A percentile compares a stretch with the other conserved stretches of the same genome.
These are phyloP conservation scores for Berkeleyomyces basicola DNA, from an alignment of 2,329 filamentous ascomycete species.

Conservation along the genomic window DNA sequence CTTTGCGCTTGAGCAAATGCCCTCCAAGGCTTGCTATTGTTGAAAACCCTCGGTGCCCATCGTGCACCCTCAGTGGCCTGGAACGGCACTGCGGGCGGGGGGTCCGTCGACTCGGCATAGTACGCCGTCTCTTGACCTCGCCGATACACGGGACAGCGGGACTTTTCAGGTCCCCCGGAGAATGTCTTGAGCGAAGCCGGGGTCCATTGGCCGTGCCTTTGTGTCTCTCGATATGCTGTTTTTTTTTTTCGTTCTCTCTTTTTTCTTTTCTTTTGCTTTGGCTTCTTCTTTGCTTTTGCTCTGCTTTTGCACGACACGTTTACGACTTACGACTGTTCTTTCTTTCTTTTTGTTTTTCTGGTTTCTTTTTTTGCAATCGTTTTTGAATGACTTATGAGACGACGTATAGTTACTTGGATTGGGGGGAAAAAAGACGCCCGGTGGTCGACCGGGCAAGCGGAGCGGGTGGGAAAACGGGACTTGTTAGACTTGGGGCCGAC, in stretches of 20 bases:
- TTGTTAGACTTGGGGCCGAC: neutral
- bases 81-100: neutral
- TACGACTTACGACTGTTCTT: constrained; percentile 1
- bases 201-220: neutral
- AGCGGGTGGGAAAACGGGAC: neutral
- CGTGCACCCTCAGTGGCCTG: neutral
- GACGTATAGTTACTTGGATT: neutral
- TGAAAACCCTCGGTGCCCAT: neutral
- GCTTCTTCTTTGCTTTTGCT: neutral
- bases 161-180: neutral
- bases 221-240: neutral
- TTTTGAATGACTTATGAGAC: neutral
- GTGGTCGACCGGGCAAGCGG: neutral
- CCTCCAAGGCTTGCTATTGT: neutral
- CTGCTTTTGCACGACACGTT: neutral
- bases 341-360: neutral
- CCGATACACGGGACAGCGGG: neutral
- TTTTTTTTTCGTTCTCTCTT: neutral
- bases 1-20: too few species aligned
- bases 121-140: neutral
- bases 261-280: neutral
- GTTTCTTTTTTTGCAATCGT: neutral
- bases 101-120: neutral
- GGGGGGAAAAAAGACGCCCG: neutral
- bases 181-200: neutral